Evolutionary conservation across 1,139 yeast genomes (phyloP), one percentile per base, ranked within the genome.

Genomic region (Hanseniaspora sp.): DNA sequence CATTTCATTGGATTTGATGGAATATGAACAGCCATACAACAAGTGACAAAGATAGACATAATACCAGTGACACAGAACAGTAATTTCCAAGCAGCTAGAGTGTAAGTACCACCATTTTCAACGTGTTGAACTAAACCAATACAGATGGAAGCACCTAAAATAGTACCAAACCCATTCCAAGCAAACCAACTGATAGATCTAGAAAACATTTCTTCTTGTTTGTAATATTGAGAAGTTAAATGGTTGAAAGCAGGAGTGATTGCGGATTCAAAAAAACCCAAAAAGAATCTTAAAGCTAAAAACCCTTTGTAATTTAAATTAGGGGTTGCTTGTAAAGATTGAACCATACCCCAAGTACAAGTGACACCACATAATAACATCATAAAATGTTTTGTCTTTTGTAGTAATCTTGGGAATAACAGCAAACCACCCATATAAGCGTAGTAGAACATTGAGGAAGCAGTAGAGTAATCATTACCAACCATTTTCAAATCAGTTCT

Each of bases 141-240:
- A 1, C 82, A 79, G 59, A 80, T 72, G 4, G 75, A 70, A 53
- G 65, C 67, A 17, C 73, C 69, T 35, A 68, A 60, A 46, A 69
- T 62, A 31, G 67, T 69, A 57, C 82, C 82, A 23, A 76, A 60
- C 30, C 82, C 82, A 57, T 74, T 71, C 60, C 71, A 74, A 18
- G 75, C 72, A 58, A 75, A 75, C 80, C 78, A 79, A 57, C 72
- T 62, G 38, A 71, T 71, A 52, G 73, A 69, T 61, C 82, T 72
- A 51, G 71, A 65, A 57, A 72, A 76, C 55, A 71, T 79, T 64
- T 76, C 82, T 40, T 70, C 75, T 60, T 68, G 70, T 48, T 70
- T 74, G 66, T 77, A 79, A 74, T 78, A 80, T 63, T 75, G 78
- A 28, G 77, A 70, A 9, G 82, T 77, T 45, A 80, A 67, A 47